Percentiles rank a stretch among this genome's conserved stretches.
phyloP scores from a whole-genome alignment of 2,329 filamentous ascomycete genomes.

The Colletotrichum shisoi region DNA sequence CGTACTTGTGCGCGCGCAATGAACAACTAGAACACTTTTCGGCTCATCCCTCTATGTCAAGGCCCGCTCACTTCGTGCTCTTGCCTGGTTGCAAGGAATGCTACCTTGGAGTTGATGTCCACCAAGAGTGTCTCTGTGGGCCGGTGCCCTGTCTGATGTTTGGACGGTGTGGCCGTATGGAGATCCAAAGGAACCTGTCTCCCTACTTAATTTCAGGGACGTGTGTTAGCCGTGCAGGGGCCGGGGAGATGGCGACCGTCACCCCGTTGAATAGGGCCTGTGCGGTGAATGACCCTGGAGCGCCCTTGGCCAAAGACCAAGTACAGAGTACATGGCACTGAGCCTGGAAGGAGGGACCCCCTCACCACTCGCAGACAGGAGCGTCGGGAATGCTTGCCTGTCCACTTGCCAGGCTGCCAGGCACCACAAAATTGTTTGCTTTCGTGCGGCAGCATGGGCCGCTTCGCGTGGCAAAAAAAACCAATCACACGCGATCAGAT shows the following conservation, averaged over 20 bases:
- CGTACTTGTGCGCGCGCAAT: neutral
- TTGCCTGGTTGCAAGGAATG: neutral
- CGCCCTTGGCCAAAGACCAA: neutral
- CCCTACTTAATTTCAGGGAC: neutral
- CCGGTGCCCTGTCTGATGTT: neutral
- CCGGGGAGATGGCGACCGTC: neutral
- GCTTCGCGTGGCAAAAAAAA: neutral
- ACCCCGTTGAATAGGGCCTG: neutral
- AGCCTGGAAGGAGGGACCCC: neutral
- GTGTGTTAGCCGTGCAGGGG: neutral
- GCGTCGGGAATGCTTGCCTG: neutral
- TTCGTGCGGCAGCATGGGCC: neutral
- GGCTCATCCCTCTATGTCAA: neutral
- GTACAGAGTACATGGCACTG: neutral
- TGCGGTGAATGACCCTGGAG: neutral
- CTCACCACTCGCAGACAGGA: neutral
- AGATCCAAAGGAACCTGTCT: neutral
- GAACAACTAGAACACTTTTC: neutral
- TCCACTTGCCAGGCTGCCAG: neutral
- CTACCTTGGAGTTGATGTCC: neutral
- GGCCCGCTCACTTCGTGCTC: neutral
- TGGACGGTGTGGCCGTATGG: neutral
- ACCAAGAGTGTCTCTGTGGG: neutral
- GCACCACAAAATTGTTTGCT: constrained; percentile 1
- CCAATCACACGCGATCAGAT: neutral